Base-by-base conservation (phyloP, 2,329 filamentous ascomycete species). In the Microdochium nivale region DNA sequence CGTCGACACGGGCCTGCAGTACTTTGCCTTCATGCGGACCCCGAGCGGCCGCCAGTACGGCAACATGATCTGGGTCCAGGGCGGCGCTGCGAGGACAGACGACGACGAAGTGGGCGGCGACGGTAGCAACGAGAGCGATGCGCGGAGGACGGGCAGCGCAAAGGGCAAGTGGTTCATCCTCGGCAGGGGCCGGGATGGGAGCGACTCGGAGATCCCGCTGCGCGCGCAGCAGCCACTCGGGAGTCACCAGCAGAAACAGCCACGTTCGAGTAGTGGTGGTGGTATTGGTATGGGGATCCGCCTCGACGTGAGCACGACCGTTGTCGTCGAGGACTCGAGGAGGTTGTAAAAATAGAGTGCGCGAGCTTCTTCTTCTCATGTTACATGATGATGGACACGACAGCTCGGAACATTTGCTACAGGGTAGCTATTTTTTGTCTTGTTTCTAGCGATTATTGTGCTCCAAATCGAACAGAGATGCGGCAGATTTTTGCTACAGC, bases 21-120 rank as follows among this genome's bases (percentile, higher is more conserved):
- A 30, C 46, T 47, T 47, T 14, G 5, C 24, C 46, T 47, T 47
- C 25, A 47, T 47, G 24, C 24, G 25, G 9, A 47, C 46, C 23
- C 46, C 46, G 23, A 25, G 46, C 46, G 46, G 30, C 24, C 23
- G 46, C 24, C 46, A 30, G 24, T 47, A 47, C 25, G 46, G 46
- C 46, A 47, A 47, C 46, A 47, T 47, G 24, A 21, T 47, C 46
- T 47, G 46, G 46, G 25, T 47, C 10, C 46, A 47, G 46, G 46
- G 46, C 5, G 24, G 46, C 10, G 24, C 24, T 10, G 14, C 13
- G 24, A 25, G 13, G 13, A 7, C 25, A 9, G 24, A 30, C 24
- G 46, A 30, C 24, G 25, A 47, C 24, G 46, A 27, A 5, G 46
- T 10, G 9, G 46, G 10, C 25, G 24, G 46, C 46, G 46, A 24